Conservation (phyloP, 2,329 filamentous ascomycete species). For the Penicillium janthinellum region DNA sequence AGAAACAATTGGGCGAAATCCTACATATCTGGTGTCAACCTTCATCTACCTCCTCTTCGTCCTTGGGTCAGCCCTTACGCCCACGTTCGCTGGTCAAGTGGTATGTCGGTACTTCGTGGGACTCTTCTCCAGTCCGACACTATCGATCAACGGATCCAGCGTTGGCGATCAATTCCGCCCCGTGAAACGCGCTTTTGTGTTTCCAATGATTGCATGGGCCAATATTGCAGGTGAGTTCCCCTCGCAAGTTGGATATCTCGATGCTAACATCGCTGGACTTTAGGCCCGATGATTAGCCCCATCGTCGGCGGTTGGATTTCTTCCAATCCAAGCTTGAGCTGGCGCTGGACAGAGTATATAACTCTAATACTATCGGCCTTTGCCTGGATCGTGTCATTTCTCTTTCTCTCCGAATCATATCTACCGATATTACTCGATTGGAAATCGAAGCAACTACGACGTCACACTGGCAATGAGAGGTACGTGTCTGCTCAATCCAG, state of each 20-base stretch:
- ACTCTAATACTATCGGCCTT: background rate
- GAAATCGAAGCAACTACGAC: background rate
- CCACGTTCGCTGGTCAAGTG: background rate
- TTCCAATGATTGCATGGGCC: background rate
- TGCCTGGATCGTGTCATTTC: background rate
- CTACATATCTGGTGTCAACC: background rate
- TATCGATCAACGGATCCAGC: background rate
- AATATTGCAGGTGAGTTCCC: background rate
- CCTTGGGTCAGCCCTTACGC: background rate
- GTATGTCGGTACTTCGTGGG: background rate
- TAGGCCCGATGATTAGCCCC: background rate
- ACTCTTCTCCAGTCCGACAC: slow-evolving; percentile 1
- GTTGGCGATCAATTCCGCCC: slow-evolving; percentile 1
- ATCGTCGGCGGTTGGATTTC: background rate
- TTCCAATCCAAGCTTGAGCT: background rate
- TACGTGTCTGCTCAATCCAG: background rate
- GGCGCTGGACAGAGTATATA: slow-evolving; percentile 1
- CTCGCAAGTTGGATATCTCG: background rate
- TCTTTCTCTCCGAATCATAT: slow-evolving; percentile 1
- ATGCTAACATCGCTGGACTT: background rate
- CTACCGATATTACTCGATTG: background rate
- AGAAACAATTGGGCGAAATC: background rate
- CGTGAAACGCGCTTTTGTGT: background rate
- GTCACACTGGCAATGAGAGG: background rate
- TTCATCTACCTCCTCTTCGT: background rate